A percentile compares a stretch with the other conserved stretches of the same genome.
These are phyloP conservation scores for Gastrolobium villosum DNA, from an alignment of 306 rosid species.

Conservation along the genomic window DNA sequence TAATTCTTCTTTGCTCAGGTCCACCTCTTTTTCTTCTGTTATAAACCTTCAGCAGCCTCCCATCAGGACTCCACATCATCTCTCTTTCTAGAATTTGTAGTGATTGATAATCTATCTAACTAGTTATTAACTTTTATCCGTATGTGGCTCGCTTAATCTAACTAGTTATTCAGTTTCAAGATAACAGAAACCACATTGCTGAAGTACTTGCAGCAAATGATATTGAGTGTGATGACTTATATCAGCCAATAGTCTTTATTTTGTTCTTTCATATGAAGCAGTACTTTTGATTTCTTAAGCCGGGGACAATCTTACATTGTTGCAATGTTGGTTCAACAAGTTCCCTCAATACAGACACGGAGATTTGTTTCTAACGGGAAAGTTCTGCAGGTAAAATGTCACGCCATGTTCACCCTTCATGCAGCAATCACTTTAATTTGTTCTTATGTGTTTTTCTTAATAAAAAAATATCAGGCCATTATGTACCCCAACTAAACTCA, in stretches of 20 bases:
- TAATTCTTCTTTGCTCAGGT: too few species aligned
- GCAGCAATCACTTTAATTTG: not conserved
- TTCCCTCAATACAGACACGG: constrained; percentile 65
- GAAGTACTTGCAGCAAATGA: too few species aligned
- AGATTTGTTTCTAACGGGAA: constrained; percentile 71
- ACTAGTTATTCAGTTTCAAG: too few species aligned
- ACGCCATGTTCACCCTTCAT: constrained; percentile 27
- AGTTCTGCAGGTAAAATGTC: constrained; percentile 67
- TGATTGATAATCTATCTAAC: too few species aligned
- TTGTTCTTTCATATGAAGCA: constrained; percentile 44
- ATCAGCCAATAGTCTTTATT: not conserved
- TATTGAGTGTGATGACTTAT: too few species aligned
- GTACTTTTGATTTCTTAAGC: constrained; percentile 58
- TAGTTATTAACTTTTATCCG: too few species aligned
- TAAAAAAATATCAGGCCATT: constrained; percentile 63
- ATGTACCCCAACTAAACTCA: constrained; percentile 74
- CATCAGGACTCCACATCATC: too few species aligned
- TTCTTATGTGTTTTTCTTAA: constrained; percentile 1
- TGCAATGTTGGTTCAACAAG: constrained; percentile 71
- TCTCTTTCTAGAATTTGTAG: too few species aligned
- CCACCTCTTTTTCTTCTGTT: too few species aligned
- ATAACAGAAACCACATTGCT: too few species aligned
- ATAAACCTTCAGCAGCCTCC: too few species aligned
- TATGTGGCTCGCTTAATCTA: too few species aligned
- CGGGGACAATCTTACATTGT: constrained; percentile 66